A percentile compares a stretch with the other conserved stretches of the same genome.
These are phyloP conservation scores for Phoma herbarum DNA, from an alignment of 2,329 filamentous ascomycete species.

Conservation along the genomic window DNA sequence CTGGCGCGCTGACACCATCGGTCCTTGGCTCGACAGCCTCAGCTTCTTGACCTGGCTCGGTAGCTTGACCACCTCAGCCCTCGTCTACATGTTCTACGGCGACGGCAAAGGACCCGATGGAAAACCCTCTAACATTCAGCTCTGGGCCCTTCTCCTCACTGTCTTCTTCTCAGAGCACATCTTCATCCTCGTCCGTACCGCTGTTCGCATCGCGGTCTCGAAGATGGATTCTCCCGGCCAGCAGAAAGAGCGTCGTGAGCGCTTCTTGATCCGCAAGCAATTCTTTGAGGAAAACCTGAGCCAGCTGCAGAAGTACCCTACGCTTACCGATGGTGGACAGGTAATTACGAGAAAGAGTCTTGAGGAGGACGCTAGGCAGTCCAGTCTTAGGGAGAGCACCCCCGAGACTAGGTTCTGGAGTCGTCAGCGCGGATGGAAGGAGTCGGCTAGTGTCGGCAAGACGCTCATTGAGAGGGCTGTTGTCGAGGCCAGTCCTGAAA, in stretches of 20 bases:
- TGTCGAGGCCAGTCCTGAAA: slow-evolving; percentile 39
- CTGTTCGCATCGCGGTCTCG: slow-evolving; percentile 74
- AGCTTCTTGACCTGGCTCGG: slow-evolving; percentile 95
- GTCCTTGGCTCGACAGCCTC: slow-evolving; percentile 86
- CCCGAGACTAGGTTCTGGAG: slow-evolving; percentile 63
- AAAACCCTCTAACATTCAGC: slow-evolving; percentile 73
- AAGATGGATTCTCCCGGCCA: slow-evolving; percentile 87
- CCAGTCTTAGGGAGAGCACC: slow-evolving; percentile 53
- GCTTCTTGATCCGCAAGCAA: slow-evolving; percentile 80
- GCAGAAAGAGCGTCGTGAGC: slow-evolving; percentile 83
- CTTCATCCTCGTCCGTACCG: slow-evolving; percentile 80
- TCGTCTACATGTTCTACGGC: slow-evolving; percentile 88
- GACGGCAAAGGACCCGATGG: slow-evolving; percentile 71
- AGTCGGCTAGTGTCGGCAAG: slow-evolving; percentile 61
- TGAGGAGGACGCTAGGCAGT: slow-evolving; percentile 64
- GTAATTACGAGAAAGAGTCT: slow-evolving; percentile 71
- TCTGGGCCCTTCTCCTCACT: slow-evolving; percentile 81
- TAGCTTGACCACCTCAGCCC: slow-evolving; percentile 83
- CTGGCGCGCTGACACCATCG: slow-evolving; percentile 90
- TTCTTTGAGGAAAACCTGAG: slow-evolving; percentile 78
- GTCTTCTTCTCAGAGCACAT: slow-evolving; percentile 89
- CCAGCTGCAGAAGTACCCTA: slow-evolving; percentile 57
- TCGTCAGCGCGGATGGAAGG: slow-evolving; percentile 59
- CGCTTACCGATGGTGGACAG: slow-evolving; percentile 55
- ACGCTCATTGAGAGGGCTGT: slow-evolving; percentile 58